Percentiles rank a stretch among this genome's conserved stretches.
Evolutionary conservation across 2,329 filamentous ascomycete genomes (phyloP).

Genomic region (Aureobasidium sp.): DNA sequence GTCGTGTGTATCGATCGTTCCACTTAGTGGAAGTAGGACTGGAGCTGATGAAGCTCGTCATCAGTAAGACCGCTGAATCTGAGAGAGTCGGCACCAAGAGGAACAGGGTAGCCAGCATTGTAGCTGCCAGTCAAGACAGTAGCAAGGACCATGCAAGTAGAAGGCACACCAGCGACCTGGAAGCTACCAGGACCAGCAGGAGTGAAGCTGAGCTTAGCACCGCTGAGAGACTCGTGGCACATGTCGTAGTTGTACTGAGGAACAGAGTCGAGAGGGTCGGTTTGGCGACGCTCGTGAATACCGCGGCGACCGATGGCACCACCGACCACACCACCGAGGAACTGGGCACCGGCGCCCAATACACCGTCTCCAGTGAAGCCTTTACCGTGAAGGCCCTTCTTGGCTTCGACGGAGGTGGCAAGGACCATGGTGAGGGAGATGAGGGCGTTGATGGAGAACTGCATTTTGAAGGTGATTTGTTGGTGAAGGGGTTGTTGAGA

Average conservation of each 20-base stretch:
- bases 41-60: slow-evolving; percentile 6
- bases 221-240: slow-evolving; percentile 1
- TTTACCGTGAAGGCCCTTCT: slow-evolving; percentile 1
- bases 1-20: too few relatives aligned
- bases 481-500: background rate
- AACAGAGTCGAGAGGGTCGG: background rate
- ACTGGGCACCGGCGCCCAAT: background rate
- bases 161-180: slow-evolving; percentile 12
- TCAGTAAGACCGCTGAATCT: slow-evolving; percentile 11
- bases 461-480: background rate
- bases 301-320: background rate
- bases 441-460: background rate
- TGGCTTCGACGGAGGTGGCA: background rate
- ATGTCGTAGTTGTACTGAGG: slow-evolving; percentile 5
- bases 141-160: slow-evolving; percentile 13
- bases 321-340: background rate
- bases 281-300: background rate
- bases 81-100: slow-evolving; percentile 13
- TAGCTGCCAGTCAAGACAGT: slow-evolving; percentile 13
- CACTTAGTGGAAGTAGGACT: slow-evolving; percentile 5
- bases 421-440: background rate
- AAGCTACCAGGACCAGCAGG: background rate
- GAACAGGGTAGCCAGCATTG: slow-evolving; percentile 12
- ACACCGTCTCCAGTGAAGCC: slow-evolving; percentile 3
- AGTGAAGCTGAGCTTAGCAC: background rate